Evolutionary conservation across 2,329 filamentous ascomycete species (phyloP).

Genomic region (Epichloe gansuensis): DNA sequence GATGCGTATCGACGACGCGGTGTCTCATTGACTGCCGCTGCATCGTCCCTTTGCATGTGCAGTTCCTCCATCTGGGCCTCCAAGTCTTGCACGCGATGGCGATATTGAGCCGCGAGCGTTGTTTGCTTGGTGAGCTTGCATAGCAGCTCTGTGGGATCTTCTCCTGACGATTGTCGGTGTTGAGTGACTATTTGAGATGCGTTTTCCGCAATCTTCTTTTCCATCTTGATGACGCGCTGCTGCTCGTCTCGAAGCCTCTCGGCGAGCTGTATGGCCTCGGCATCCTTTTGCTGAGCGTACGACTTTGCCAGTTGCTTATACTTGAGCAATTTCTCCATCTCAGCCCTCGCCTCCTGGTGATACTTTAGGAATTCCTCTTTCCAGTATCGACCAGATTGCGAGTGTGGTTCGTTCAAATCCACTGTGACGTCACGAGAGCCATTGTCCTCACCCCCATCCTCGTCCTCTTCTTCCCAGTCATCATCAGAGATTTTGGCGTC

Average conservation of each 20-base stretch:
- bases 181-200: constrained; percentile 39
- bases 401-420: constrained; percentile 61
- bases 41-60: constrained; percentile 23
- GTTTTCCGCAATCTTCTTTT: constrained; percentile 47
- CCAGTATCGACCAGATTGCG: constrained; percentile 67
- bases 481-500: constrained; percentile 23
- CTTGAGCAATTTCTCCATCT: constrained; percentile 65
- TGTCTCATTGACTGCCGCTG: constrained; percentile 15
- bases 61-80: constrained; percentile 35
- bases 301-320: constrained; percentile 72
- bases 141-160: constrained; percentile 34
- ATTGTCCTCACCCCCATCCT: constrained; percentile 31
- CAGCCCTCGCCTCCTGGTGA: constrained; percentile 55
- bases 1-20: constrained; percentile 22
- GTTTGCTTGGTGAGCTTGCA: constrained; percentile 46
- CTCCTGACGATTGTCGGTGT: constrained; percentile 21
- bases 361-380: constrained; percentile 66
- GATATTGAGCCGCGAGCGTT: constrained; percentile 43
- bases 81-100: constrained; percentile 45
- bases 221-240: constrained; percentile 49
- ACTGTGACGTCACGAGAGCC: constrained; percentile 50
- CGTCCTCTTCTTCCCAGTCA: constrained; percentile 34
- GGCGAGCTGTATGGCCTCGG: constrained; percentile 52
- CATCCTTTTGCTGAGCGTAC: constrained; percentile 66
- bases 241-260: constrained; percentile 57